Evolutionary conservation across 1,284 basidiomycete genomes (phyloP), one percentile per base, ranked within the genome.

Genomic region (Hypsizygus ulmarius): DNA sequence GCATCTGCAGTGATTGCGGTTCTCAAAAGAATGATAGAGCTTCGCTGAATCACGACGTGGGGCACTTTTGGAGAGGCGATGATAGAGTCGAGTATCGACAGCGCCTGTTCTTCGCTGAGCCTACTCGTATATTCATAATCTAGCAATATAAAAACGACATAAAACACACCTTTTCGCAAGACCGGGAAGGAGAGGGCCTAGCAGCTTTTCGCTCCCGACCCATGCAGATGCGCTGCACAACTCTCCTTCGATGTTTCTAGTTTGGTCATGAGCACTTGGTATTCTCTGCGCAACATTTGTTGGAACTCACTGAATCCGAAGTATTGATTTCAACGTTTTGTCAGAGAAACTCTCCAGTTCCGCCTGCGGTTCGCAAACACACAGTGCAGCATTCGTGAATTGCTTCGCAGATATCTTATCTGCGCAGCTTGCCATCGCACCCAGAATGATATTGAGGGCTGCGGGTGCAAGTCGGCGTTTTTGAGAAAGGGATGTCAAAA

Each of bases 401-500:
- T 87, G 83, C 29, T 72, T 72, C 0, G 77, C 64, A 0, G 69
- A 64, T 2, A 82, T 75, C 14, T 68, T 65, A 33, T 61, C 59
- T 12, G 77, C 80, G 60, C 75, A 78, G 29, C 70, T 64, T 8
- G 80, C 58, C 68, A 90, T 79, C 12, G 77, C 63, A 32, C 64
- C 63, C 14, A 90, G 53, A 19, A 91, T 75, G 5, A 75, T 70
- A 45, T 78, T 78, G 42, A 88, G 53, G 1, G 82, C 86, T 18
- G 76, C 59, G 0, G 76, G 56, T 1, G 78, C 72, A 27, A 93
- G 60, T 11, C 71, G 69, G 39, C 77, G 78, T 64, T 82, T 83
- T 50, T 81, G 81, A 0, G 86, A 82, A 15, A 91, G 70, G 0
- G 80, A 74, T 0, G 81, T 77, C 1, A 92, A 68, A 5, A 92